Percentiles rank a stretch among this genome's conserved stretches.
These are phyloP conservation scores for Monosporascus ibericus DNA, from an alignment of 2,329 filamentous ascomycete species.

Conservation along the genomic window DNA sequence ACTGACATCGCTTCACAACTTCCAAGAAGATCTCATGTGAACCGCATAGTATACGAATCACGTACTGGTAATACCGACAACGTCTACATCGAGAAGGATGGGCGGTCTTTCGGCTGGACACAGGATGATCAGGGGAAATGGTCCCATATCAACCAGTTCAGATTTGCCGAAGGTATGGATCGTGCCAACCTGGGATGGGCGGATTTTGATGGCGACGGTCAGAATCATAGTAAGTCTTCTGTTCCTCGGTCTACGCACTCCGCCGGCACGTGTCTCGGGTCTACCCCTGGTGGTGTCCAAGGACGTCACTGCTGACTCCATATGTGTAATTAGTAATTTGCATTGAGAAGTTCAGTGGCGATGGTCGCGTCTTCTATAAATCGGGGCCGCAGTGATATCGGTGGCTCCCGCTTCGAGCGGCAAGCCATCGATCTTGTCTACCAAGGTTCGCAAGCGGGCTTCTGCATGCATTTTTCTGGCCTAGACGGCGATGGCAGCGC, in stretches of 20 bases:
- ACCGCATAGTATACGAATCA: background rate
- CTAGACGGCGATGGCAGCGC: conserved; percentile 21
- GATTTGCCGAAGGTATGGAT: conserved; percentile 22
- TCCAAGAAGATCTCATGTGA: too few species aligned
- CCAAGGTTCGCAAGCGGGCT: conserved; percentile 6
- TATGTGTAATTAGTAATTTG: conserved; percentile 14
- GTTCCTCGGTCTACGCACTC: too few species aligned
- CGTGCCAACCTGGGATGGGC: conserved; percentile 30
- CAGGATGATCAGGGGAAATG: conserved; percentile 12
- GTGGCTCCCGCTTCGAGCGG: conserved; percentile 13
- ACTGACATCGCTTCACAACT: too few species aligned
- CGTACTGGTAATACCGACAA: conserved; percentile 25
- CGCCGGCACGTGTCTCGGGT: too few species aligned
- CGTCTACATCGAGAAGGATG: conserved; percentile 25
- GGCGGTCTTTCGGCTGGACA: conserved; percentile 18
- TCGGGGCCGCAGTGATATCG: background rate
- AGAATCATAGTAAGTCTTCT: conserved; percentile 17
- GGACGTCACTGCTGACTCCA: too few species aligned
- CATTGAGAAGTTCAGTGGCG: conserved; percentile 29
- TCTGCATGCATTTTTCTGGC: conserved; percentile 17
- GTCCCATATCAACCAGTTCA: conserved; percentile 22
- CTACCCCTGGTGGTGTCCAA: too few species aligned
- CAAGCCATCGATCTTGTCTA: background rate
- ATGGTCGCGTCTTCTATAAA: conserved; percentile 22
- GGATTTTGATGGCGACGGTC: conserved; percentile 33